phyloP scores from a whole-genome alignment of 108 stramenopile genomes.

The Chaetoceros tenuissimus region DNA sequence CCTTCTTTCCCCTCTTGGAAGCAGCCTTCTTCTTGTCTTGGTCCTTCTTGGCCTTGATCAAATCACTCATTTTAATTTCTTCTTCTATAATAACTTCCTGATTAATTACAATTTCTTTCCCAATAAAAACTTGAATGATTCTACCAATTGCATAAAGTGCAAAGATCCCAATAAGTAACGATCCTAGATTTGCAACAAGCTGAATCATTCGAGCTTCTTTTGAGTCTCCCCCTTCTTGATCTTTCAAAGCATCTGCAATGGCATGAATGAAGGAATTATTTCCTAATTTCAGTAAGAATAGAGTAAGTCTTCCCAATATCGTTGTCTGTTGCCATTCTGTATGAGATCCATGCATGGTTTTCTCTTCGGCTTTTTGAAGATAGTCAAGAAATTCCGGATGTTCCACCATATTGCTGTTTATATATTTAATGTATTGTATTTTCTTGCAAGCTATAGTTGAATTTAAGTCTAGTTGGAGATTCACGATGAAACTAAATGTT shows the following conservation, averaged over 20 bases:
- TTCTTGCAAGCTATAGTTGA: too few relatives aligned
- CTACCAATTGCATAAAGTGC: not conserved
- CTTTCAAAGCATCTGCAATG: not conserved
- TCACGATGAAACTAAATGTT: too few relatives aligned
- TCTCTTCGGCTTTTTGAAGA: not conserved
- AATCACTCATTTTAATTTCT: not conserved
- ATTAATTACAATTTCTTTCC: not conserved
- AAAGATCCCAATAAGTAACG: not conserved
- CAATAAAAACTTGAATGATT: not conserved
- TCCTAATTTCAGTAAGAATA: not conserved
- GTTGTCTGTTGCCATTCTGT: not conserved
- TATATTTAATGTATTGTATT: too few relatives aligned
- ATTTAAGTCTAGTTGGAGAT: too few relatives aligned
- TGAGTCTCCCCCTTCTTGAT: not conserved
- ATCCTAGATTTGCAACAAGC: not conserved
- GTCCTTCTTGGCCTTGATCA: not conserved
- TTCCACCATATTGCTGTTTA: not conserved
- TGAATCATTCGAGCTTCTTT: not conserved
- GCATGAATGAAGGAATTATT: not conserved
- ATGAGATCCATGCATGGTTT: not conserved
- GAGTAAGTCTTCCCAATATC: not conserved
- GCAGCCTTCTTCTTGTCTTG: too few relatives aligned
- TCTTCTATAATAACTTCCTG: not conserved
- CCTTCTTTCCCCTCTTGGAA: too few relatives aligned
- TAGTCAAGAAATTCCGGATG: not conserved